Evolutionary conservation across 768 basidiomycete species (phyloP).

Genomic region (Dacryopinax primogenitus): DNA sequence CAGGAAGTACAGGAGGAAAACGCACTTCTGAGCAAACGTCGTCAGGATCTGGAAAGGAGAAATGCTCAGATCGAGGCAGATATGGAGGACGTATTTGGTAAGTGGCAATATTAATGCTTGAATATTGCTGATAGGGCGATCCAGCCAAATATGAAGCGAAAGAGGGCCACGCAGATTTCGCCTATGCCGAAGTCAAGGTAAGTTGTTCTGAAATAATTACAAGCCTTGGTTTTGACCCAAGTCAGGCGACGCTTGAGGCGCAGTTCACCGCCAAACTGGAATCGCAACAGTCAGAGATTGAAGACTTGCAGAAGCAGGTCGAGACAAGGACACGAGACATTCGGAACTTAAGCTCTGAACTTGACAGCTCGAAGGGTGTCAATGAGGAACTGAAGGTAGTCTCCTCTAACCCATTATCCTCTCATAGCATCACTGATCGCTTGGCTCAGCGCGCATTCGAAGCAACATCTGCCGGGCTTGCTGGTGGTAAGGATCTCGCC

Average conservation of each 20-base stretch:
- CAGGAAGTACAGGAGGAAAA: slow-evolving; percentile 86
- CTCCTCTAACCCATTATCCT: slow-evolving; percentile 10
- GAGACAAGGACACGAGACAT: slow-evolving; percentile 76
- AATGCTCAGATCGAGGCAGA: slow-evolving; percentile 74
- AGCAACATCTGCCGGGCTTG: slow-evolving; percentile 91
- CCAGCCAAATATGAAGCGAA: background rate
- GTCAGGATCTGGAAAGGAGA: slow-evolving; percentile 78
- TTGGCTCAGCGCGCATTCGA: slow-evolving; percentile 76
- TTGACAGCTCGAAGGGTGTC: slow-evolving; percentile 87
- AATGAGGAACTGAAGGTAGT: slow-evolving; percentile 94
- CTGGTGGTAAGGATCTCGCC: slow-evolving; percentile 91
- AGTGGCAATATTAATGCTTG: slow-evolving; percentile 20
- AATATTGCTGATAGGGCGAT: slow-evolving; percentile 15
- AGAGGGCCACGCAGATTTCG: background rate
- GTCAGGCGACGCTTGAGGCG: slow-evolving; percentile 79
- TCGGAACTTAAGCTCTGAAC: slow-evolving; percentile 65
- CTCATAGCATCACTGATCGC: background rate
- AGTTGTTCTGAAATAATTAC: slow-evolving; percentile 18
- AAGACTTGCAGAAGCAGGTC: slow-evolving; percentile 78
- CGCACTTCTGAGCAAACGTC: slow-evolving; percentile 64
- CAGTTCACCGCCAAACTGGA: slow-evolving; percentile 91
- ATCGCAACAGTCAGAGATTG: slow-evolving; percentile 68
- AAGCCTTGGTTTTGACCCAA: slow-evolving; percentile 16
- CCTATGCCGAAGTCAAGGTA: slow-evolving; percentile 69
- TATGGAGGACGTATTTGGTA: slow-evolving; percentile 92